These are phyloP conservation scores for Oryza brachyantha DNA, from an alignment of 176 grass and related monocot species.

Conservation along the genomic window DNA sequence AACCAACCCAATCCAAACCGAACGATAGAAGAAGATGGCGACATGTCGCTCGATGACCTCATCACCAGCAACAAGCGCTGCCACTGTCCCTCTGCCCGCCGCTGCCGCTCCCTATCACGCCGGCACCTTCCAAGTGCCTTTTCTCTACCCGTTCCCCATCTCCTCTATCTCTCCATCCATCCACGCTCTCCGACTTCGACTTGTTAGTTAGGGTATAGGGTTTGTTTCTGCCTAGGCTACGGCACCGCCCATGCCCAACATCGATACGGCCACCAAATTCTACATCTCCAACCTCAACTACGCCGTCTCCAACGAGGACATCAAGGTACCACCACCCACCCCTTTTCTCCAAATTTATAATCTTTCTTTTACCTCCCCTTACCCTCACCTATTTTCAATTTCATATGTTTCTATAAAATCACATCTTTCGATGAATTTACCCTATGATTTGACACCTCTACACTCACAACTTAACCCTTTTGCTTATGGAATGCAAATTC, in stretches of 20 bases:
- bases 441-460: too few relatives aligned
- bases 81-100: background rate
- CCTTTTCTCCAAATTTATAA: too few relatives aligned
- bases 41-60: background rate
- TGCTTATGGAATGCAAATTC: too few relatives aligned
- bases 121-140: background rate
- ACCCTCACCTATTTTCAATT: too few relatives aligned
- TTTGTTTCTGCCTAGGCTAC: background rate
- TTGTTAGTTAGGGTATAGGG: background rate
- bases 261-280: constrained; percentile 55
- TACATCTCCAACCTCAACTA: constrained; percentile 83
- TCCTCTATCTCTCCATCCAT: too few relatives aligned
- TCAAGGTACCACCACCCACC: constrained; percentile 41
- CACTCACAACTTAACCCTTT: too few relatives aligned
- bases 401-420: too few relatives aligned
- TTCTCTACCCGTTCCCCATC: fast-evolving
- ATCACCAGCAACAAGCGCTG: too few relatives aligned
- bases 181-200: background rate
- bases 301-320: constrained; percentile 62
- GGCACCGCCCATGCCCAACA: constrained; percentile 4
- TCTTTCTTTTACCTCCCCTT: too few relatives aligned
- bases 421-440: too few relatives aligned
- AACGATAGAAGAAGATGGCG: background rate
- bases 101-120: constrained; percentile 36
- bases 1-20: too few relatives aligned